Evolutionary conservation across 1,284 basidiomycete genomes (phyloP).

Genomic region (Apiotrichum gamsii): DNA sequence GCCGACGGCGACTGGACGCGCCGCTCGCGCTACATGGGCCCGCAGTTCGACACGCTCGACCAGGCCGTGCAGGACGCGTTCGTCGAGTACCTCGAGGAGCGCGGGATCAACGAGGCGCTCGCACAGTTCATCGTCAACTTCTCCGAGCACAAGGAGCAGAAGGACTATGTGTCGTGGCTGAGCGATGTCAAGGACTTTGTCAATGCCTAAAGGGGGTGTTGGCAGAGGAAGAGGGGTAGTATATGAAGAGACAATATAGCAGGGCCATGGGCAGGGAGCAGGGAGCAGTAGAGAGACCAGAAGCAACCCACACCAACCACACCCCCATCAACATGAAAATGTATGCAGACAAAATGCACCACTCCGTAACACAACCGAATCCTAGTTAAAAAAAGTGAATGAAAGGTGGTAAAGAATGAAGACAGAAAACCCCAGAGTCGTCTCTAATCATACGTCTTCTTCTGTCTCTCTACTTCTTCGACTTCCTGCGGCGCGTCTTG

Average conservation of each 20-base stretch:
- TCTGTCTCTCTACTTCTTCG: conserved; percentile 15
- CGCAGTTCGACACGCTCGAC: conserved; percentile 87
- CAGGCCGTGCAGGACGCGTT: conserved; percentile 78
- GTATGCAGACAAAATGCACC: conserved; percentile 12
- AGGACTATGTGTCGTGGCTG: conserved; percentile 90
- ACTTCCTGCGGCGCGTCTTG: conserved; percentile 25
- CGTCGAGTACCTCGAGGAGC: conserved; percentile 68
- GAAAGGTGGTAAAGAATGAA: background rate
- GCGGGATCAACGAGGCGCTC: conserved; percentile 75
- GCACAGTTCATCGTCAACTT: conserved; percentile 75
- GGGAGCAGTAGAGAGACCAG: no score
- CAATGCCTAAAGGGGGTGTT: conserved; percentile 48
- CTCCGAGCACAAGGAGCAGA: conserved; percentile 83
- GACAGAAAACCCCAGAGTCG: no score
- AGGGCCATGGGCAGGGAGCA: no score
- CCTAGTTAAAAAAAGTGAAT: conserved; percentile 1
- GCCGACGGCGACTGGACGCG: conserved; percentile 91
- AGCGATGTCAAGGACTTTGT: conserved; percentile 76
- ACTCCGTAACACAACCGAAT: conserved; percentile 1
- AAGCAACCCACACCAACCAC: no score
- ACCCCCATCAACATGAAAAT: background rate
- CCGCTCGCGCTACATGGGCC: conserved; percentile 84
- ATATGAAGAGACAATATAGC: no score
- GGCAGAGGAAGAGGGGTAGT: no score
- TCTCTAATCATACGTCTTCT: no score